These are phyloP conservation scores for Xylaria sp. DNA, from an alignment of 2,329 filamentous ascomycete species.

Conservation along the genomic window DNA sequence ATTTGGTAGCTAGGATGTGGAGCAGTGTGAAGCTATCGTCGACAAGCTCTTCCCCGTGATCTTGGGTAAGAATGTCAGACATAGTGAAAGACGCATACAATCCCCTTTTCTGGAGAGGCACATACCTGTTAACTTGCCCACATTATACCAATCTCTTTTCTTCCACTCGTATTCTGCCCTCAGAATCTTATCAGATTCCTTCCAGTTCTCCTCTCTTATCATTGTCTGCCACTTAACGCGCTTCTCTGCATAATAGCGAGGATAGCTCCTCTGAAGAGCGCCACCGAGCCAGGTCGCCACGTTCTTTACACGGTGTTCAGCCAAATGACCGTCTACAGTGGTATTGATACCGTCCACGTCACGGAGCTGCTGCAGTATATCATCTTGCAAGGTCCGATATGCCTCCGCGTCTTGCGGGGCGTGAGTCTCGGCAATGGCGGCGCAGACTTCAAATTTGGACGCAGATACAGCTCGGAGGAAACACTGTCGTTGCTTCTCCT, in stretches of 20 bases:
- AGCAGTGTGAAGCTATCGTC: constrained; percentile 2
- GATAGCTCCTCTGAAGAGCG: not conserved
- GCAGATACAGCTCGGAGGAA: not conserved
- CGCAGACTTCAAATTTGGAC: constrained; percentile 1
- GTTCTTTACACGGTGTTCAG: not conserved
- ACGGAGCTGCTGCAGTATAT: not conserved
- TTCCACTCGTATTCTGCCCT: not conserved
- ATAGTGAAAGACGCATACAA: too few species aligned
- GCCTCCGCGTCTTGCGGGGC: not conserved
- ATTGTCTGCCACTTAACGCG: constrained; percentile 1
- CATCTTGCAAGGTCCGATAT: not conserved
- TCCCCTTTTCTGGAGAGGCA: too few species aligned
- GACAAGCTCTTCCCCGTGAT: not conserved
- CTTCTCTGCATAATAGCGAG: constrained; percentile 1
- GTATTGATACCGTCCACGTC: not conserved
- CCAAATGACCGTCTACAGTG: not conserved
- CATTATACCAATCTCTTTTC: constrained; percentile 3
- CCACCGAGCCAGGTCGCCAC: constrained; percentile 1
- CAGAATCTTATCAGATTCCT: not conserved
- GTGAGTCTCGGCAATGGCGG: not conserved
- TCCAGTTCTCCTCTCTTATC: not conserved
- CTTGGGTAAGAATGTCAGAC: not conserved
- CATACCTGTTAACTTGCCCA: not conserved
- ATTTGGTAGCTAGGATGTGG: not conserved
- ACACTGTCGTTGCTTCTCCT: not conserved